Conservation (phyloP, 441 rosid genomes). For the Pelargonium cotyledonis region DNA sequence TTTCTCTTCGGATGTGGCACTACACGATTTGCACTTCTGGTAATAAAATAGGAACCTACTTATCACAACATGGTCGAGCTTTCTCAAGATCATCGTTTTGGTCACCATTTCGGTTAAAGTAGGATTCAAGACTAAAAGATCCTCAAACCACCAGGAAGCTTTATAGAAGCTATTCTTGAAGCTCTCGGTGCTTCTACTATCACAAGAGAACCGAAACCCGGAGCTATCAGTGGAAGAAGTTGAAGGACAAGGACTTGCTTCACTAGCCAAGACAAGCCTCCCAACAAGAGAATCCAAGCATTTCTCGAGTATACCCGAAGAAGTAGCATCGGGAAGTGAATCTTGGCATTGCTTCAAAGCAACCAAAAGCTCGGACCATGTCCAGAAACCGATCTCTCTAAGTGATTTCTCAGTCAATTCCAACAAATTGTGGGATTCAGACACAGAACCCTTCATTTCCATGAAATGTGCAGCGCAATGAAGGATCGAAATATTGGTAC, state of each 20-base stretch:
- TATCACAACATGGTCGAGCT: conserved; percentile 29
- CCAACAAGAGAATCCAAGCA: conserved; percentile 26
- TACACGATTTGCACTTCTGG: conserved; percentile 28
- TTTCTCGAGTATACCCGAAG: conserved; percentile 31
- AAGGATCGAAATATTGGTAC: conserved; percentile 32
- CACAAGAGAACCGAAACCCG: conserved; percentile 28
- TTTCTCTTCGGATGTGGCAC: conserved; percentile 25
- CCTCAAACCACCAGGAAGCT: conserved; percentile 41
- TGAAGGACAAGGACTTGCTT: conserved; percentile 27
- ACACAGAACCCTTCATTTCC: conserved; percentile 32
- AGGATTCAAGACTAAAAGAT: conserved; percentile 34
- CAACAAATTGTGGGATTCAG: conserved; percentile 26
- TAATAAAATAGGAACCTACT: conserved; percentile 40
- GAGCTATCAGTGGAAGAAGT: conserved; percentile 31
- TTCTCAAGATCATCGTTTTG: conserved; percentile 26
- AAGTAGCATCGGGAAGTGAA: conserved; percentile 27
- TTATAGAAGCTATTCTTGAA: conserved; percentile 19
- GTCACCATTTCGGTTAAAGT: conserved; percentile 27
- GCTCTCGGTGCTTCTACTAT: conserved; percentile 32
- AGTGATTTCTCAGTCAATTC: conserved; percentile 57
- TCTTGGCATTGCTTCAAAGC: conserved; percentile 60
- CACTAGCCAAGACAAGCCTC: conserved; percentile 28
- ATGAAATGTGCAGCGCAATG: conserved; percentile 37
- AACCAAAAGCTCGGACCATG: conserved; percentile 68
- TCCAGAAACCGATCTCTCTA: conserved; percentile 53